Base-by-base conservation (phyloP, 2,329 filamentous ascomycete genomes). In the Fusarium drepaniforme region DNA sequence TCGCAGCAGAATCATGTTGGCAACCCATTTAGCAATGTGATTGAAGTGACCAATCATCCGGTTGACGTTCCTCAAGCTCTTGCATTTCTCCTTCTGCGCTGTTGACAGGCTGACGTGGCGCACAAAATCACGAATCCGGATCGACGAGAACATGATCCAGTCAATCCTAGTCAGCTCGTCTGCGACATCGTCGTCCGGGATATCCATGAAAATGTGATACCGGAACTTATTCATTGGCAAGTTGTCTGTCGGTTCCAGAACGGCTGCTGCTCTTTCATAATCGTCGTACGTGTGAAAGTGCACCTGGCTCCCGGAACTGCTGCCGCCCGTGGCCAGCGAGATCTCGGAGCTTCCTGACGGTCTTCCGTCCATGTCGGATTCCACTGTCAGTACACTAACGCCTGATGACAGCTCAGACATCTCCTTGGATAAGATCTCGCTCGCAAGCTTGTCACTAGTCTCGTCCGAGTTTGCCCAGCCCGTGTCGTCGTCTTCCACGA, bases 61-160 rank as follows among this genome's bases (percentile, higher is more conserved):
- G 80, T 97, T 96, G 64, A 98, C 95, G 80, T 98, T 96, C 70
- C 92, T 91, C 77, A 98, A 87, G 77, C 91, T 93, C 81, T 90
- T 92, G 81, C 92, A 94, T 78, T 91, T 92, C 79, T 94, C 93
- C 82, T 94, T 94, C 69, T 93, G 89, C 51, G 92, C 88, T 1
- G 88, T 80, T 0, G 92, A 91, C 57, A 98, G 86, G 79, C 93
- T 97, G 74, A 98, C 96, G 80, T 98, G 94, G 6, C 97, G 93
- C 49, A 98, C 93, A 59, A 98, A 91, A 83, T 99, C 97, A 68
- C 97, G 94, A 66, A 97, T 94, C 30, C 95, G 92, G 72, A 98
- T 98, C 1, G 95, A 96, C 63, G 94, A 97, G 83, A 98, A 98
- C 93, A 98, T 97, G 82, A 97, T 92, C 96, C 96, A 98, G 84